Base-by-base conservation (phyloP, 2,329 filamentous ascomycete species). In the Lasiodiplodia sp. region DNA sequence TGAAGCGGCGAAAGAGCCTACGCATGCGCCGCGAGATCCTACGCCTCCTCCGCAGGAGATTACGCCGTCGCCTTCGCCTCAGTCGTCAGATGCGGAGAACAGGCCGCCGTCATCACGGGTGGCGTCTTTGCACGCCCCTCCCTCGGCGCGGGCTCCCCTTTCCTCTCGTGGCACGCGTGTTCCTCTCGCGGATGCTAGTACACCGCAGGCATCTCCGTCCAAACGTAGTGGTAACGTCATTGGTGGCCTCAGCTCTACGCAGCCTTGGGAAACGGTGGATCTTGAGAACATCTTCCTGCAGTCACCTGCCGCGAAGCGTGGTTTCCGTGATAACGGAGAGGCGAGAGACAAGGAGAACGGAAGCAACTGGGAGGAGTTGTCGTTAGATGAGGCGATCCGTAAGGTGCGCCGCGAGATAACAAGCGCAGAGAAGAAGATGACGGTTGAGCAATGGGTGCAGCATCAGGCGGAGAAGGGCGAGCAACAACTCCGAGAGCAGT, bases 391-490 rank as follows among this genome's bases (percentile, higher is more conserved):
- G 11, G 81, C 88, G 31, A 77, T 90, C 18, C 84, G 82, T 68
- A 78, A 75, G 14, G 83, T 85, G 49, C 88, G 87, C 14, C 84
- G 84, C 0, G 87, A 87, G 16, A 81, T 99, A 66, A 91, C 87
- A 2, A 91, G 86, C 66, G 87, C 89, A 0, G 96, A 98, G 82
- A 94, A 91, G 83, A 84, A 86, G 47, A 97, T 99, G 94, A 95
- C 90, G 5, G 93, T 98, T 0, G 93, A 97, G 78, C 90, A 97
- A 79, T 99, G 95, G 93, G 91, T 99, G 49, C 84, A 89, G 69
- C 87, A 90, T 80, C 94, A 96, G 72, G 96, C 96, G 0, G 86
- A 87, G 70, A 85, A 90, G 76, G 93, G 92, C 0, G 94, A 98
- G 82, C 88, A 90, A 79, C 90, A 89, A 78, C 83, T 99, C 67